phyloP scores from a whole-genome alignment of 2,329 filamentous ascomycete genomes.

The Neocucurbitaria cava region DNA sequence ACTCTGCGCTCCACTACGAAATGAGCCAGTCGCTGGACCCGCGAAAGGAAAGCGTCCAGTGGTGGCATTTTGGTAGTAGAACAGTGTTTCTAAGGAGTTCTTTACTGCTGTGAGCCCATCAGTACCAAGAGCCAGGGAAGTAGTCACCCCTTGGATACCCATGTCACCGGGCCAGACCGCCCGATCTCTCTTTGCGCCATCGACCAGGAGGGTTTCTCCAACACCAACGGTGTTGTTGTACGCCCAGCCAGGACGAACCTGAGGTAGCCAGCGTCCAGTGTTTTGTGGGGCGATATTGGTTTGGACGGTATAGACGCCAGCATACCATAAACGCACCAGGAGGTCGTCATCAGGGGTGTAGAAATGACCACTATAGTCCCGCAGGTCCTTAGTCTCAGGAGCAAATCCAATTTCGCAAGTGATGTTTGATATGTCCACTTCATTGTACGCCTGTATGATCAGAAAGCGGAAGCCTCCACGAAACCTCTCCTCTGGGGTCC shows the following conservation, averaged over 20 bases:
- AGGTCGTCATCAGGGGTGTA: slow-evolving; percentile 44
- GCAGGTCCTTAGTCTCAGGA: slow-evolving; percentile 57
- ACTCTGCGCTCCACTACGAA: slow-evolving; percentile 16
- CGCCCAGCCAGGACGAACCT: slow-evolving; percentile 37
- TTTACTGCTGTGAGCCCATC: slow-evolving; percentile 19
- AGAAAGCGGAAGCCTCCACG: slow-evolving; percentile 25
- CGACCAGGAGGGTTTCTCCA: slow-evolving; percentile 44
- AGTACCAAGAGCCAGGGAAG: slow-evolving; percentile 15
- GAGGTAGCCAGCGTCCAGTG: slow-evolving; percentile 39
- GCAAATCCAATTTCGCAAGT: slow-evolving; percentile 55
- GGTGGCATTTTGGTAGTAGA: slow-evolving; percentile 26
- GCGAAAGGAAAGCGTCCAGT: slow-evolving; percentile 27
- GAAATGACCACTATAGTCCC: slow-evolving; percentile 50
- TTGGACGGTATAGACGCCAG: slow-evolving; percentile 53
- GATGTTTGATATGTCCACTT: background rate
- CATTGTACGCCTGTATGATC: slow-evolving; percentile 13
- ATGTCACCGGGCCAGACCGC: slow-evolving; percentile 45
- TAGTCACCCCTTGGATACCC: slow-evolving; percentile 16
- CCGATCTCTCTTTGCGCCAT: slow-evolving; percentile 50
- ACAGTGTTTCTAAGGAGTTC: slow-evolving; percentile 25
- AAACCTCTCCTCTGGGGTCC: slow-evolving; percentile 14
- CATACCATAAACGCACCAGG: slow-evolving; percentile 66
- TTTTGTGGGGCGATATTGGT: slow-evolving; percentile 46
- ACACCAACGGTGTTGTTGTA: slow-evolving; percentile 46
- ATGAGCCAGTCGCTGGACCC: slow-evolving; percentile 13